These are phyloP conservation scores for Ilex asprella DNA, from an alignment of 257 asterid genomes.

Conservation along the genomic window DNA sequence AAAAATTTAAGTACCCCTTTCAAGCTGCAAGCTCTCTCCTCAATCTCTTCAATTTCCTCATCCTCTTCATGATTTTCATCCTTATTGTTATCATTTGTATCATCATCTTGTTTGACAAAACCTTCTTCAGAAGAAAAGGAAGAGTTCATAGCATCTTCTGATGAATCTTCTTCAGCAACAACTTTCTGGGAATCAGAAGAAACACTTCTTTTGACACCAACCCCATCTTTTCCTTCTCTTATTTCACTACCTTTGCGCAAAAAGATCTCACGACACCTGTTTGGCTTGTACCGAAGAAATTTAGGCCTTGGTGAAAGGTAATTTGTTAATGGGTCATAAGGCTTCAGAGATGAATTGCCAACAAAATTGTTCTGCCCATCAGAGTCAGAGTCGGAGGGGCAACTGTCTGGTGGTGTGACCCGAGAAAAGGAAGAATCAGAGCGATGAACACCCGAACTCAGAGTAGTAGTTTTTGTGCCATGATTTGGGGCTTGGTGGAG, in stretches of 20 bases:
- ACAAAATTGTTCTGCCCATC: constrained; percentile 14
- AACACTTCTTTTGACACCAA: constrained; percentile 5
- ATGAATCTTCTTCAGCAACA: constrained; percentile 24
- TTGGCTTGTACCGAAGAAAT: constrained; percentile 62
- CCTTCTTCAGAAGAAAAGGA: constrained; percentile 10
- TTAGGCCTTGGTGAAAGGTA: constrained; percentile 67
- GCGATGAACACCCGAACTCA: too few species aligned
- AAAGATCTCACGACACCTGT: constrained; percentile 34
- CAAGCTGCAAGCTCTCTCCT: constrained; percentile 33
- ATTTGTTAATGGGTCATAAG: constrained; percentile 48
- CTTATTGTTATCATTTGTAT: constrained; percentile 12
- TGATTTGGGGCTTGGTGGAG: constrained; percentile 7
- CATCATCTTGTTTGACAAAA: constrained; percentile 4
- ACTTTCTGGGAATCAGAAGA: constrained; percentile 16
- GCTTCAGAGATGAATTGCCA: constrained; percentile 29
- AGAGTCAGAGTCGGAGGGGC: constrained; percentile 21
- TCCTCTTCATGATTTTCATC: constrained; percentile 16
- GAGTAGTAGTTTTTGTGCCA: constrained; percentile 5
- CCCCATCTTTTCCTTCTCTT: constrained; percentile 6
- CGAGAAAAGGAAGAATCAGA: too few species aligned
- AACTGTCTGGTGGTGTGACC: constrained; percentile 6
- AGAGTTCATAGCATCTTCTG: constrained; percentile 17
- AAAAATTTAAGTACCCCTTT: constrained; percentile 37
- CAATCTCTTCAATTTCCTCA: constrained; percentile 19
- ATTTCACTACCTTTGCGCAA: constrained; percentile 16